Evolutionary conservation across 2,329 filamentous ascomycete genomes (phyloP).

Genomic region (Cryphonectria parasitica): DNA sequence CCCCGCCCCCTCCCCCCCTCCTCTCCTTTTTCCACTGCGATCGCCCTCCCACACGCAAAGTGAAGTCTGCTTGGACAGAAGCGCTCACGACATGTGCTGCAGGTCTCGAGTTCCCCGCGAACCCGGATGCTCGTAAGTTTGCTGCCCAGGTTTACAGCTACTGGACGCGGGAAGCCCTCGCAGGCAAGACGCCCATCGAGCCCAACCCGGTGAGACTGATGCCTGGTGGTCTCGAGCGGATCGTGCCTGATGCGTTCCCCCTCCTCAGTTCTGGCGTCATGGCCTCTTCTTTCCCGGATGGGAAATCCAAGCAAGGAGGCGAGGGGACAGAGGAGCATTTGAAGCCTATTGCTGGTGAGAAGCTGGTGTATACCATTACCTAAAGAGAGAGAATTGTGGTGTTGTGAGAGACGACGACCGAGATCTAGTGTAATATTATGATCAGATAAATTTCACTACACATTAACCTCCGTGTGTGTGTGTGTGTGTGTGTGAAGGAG

Average conservation of each 20-base stretch:
- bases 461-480: background rate
- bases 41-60: no score
- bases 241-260: slow-evolving; percentile 35
- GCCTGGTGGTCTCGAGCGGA: slow-evolving; percentile 36
- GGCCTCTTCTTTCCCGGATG: background rate
- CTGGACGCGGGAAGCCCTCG: slow-evolving; percentile 31
- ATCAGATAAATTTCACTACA: background rate
- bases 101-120: background rate
- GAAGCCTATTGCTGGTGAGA: slow-evolving; percentile 11
- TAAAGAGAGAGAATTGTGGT: background rate
- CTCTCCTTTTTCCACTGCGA: no score
- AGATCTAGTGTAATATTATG: background rate
- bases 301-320: background rate
- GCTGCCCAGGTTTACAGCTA: slow-evolving; percentile 42
- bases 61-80: background rate
- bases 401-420: background rate
- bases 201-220: slow-evolving; percentile 39
- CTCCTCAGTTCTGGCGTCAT: slow-evolving; percentile 29
- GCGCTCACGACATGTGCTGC: background rate
- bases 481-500: background rate
- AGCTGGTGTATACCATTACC: slow-evolving; percentile 5
- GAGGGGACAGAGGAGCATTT: background rate
- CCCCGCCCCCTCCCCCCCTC: no score
- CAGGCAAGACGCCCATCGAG: slow-evolving; percentile 30
- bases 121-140: slow-evolving; percentile 30